Evolutionary conservation across 1,139 yeast genomes (phyloP).

Genomic region (Blastobotrys serpentis): DNA sequence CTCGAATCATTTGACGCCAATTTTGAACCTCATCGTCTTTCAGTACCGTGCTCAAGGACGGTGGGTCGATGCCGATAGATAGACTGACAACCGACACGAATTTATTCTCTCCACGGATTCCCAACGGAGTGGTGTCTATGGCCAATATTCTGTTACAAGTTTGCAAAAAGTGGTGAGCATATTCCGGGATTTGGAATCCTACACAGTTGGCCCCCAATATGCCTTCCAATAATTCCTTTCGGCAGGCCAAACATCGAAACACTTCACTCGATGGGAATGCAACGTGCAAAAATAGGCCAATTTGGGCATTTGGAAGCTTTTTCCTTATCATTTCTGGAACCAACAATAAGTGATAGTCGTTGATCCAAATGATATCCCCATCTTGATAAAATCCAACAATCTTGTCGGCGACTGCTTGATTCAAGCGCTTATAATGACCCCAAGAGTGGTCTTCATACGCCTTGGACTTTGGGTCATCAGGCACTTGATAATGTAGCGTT

Average conservation of each 20-base stretch:
- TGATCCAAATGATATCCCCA: slow-evolving; percentile 83
- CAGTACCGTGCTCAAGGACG: slow-evolving; percentile 49
- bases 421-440: slow-evolving; percentile 75
- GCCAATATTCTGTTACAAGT: slow-evolving; percentile 81
- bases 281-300: slow-evolving; percentile 89
- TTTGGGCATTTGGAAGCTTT: slow-evolving; percentile 74
- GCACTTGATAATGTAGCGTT: slow-evolving; percentile 91
- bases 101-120: slow-evolving; percentile 68
- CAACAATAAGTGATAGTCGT: slow-evolving; percentile 86
- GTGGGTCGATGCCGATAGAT: slow-evolving; percentile 88
- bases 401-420: slow-evolving; percentile 76
- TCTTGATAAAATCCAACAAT: slow-evolving; percentile 63
- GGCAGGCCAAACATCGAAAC: slow-evolving; percentile 87
- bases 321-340: slow-evolving; percentile 84
- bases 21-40: slow-evolving; percentile 54
- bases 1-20: slow-evolving; percentile 72
- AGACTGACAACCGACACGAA: slow-evolving; percentile 64
- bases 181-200: slow-evolving; percentile 89
- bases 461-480: slow-evolving; percentile 90
- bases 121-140: slow-evolving; percentile 76
- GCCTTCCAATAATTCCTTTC: slow-evolving; percentile 75
- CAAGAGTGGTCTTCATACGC: slow-evolving; percentile 96
- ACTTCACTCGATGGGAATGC: slow-evolving; percentile 97
- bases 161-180: slow-evolving; percentile 89
- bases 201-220: slow-evolving; percentile 86